Evolutionary conservation across 2,329 filamentous ascomycete genomes (phyloP).

Genomic region (Fusarium verrucosum): DNA sequence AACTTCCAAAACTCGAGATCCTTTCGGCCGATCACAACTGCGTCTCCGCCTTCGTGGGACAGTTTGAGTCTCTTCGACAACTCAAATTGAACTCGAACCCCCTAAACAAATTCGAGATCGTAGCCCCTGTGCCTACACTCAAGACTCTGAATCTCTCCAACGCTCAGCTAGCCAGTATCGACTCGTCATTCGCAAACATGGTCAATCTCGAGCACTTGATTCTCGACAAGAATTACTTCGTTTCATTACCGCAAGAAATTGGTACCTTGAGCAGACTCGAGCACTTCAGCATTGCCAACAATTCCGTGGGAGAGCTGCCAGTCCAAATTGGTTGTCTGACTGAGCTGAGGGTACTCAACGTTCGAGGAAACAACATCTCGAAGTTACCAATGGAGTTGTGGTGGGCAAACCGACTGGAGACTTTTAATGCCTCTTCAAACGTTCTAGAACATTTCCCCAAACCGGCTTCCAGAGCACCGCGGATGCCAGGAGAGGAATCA

Average conservation of each 20-base stretch:
- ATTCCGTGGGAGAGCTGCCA: conserved; percentile 84
- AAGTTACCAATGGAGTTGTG: conserved; percentile 93
- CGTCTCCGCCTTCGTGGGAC: conserved; percentile 87
- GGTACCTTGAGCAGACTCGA: conserved; percentile 85
- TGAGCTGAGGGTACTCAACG: conserved; percentile 85
- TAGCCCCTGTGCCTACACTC: conserved; percentile 78
- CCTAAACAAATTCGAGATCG: conserved; percentile 90
- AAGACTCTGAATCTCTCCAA: conserved; percentile 90
- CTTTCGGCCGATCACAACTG: conserved; percentile 91
- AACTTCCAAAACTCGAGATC: conserved; percentile 86
- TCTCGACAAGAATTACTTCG: conserved; percentile 95
- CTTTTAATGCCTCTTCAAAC: conserved; percentile 94
- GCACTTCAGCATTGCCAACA: conserved; percentile 93
- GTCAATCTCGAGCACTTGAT: conserved; percentile 87
- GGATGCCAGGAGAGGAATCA: conserved; percentile 63
- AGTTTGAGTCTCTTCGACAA: conserved; percentile 84
- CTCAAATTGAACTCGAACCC: conserved; percentile 95
- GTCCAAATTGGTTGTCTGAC: conserved; percentile 86
- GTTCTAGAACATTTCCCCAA: conserved; percentile 92
- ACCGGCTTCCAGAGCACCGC: conserved; percentile 74
- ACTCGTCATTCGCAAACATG: conserved; percentile 88
- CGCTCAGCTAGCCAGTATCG: conserved; percentile 89
- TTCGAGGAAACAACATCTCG: conserved; percentile 92
- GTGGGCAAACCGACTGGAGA: conserved; percentile 91
- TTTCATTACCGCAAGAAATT: conserved; percentile 85